Evolutionary conservation across 306 rosid species (phyloP).

Genomic region (Cyamopsis tetragonoloba): DNA sequence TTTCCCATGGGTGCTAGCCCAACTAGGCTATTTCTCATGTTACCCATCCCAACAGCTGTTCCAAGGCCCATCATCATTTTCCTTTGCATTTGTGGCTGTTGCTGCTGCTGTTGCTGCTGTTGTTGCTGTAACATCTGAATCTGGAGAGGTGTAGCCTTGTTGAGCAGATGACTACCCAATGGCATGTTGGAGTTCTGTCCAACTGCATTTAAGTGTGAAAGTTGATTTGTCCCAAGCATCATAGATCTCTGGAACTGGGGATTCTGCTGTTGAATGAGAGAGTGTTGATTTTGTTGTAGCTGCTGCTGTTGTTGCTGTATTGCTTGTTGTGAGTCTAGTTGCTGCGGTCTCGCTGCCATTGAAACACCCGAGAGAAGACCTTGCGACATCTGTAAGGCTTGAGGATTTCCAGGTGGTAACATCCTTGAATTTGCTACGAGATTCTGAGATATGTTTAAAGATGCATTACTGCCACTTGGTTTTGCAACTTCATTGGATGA

Average conservation of each 20-base stretch:
- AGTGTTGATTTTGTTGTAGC: slow-evolving; percentile 65
- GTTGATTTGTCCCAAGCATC: slow-evolving; percentile 66
- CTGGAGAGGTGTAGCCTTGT: slow-evolving; percentile 55
- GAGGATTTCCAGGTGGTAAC: slow-evolving; percentile 85
- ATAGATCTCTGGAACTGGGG: slow-evolving; percentile 74
- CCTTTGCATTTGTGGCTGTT: slow-evolving; percentile 71
- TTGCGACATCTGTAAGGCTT: slow-evolving; percentile 89
- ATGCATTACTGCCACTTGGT: slow-evolving; percentile 45
- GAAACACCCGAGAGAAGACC: slow-evolving; percentile 72
- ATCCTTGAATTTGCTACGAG: slow-evolving; percentile 65
- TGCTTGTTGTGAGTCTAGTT: slow-evolving; percentile 63
- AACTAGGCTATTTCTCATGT: slow-evolving; percentile 61
- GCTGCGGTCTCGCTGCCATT: slow-evolving; percentile 65
- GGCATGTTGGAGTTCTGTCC: slow-evolving; percentile 75
- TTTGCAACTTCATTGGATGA: slow-evolving; percentile 59
- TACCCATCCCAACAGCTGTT: slow-evolving; percentile 56
- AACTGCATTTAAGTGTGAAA: slow-evolving; percentile 59
- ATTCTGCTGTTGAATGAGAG: slow-evolving; percentile 67
- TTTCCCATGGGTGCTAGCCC: slow-evolving; percentile 74
- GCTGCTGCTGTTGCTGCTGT: slow-evolving; percentile 57
- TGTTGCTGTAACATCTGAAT: slow-evolving; percentile 60
- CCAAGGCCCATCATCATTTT: slow-evolving; percentile 89
- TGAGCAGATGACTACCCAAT: slow-evolving; percentile 64
- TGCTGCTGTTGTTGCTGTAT: slow-evolving; percentile 47
- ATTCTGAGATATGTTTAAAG: slow-evolving; percentile 64